Evolutionary conservation across 1,284 basidiomycete species (phyloP).

Genomic region (Fomitopsis schrenkii): DNA sequence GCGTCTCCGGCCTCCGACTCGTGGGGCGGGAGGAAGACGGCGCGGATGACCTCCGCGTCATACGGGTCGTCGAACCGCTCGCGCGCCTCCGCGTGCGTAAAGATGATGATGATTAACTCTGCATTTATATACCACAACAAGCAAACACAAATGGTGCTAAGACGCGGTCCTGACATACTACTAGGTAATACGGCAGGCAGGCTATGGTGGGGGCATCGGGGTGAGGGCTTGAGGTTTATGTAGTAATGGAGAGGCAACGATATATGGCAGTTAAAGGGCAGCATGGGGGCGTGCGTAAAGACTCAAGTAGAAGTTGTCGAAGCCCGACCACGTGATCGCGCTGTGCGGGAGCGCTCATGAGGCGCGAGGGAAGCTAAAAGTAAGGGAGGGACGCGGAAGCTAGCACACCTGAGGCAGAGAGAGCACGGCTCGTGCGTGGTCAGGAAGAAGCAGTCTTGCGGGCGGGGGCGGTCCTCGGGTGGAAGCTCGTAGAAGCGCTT

Average conservation of each 20-base stretch:
- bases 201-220: no score
- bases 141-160: no score
- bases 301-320: neutral
- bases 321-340: neutral
- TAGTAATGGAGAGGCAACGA: no score
- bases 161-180: no score
- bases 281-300: neutral
- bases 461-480: neutral
- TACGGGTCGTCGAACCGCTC: neutral
- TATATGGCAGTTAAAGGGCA: no score
- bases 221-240: no score
- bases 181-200: no score
- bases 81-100: neutral
- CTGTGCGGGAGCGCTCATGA: neutral
- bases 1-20: neutral
- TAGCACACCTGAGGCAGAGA: neutral
- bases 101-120: no score
- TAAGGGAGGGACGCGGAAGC: neutral
- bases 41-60: neutral
- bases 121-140: no score
- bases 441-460: neutral
- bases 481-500: neutral
- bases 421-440: neutral
- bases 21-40: neutral
- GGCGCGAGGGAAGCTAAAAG: neutral